Evolutionary conservation across 805 yeast species (phyloP).

Genomic region (Metschnikowia santaceciliae): DNA sequence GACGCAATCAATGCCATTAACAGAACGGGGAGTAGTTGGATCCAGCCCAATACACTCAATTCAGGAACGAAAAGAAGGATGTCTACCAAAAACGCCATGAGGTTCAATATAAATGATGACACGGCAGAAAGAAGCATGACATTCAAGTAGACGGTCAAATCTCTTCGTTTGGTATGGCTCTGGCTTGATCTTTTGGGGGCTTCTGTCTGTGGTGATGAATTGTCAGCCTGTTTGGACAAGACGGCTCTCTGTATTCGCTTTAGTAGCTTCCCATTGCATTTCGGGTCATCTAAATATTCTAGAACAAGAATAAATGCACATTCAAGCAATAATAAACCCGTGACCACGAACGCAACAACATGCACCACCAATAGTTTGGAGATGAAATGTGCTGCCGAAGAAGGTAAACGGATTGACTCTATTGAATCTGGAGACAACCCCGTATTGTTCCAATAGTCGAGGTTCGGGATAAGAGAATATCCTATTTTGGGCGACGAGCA

Average conservation of each 20-base stretch:
- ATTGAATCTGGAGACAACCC: background rate
- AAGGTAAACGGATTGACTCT: constrained; percentile 32
- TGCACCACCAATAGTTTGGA: constrained; percentile 42
- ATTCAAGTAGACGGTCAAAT: constrained; percentile 37
- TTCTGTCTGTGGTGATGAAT: background rate
- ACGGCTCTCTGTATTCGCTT: background rate
- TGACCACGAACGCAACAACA: constrained; percentile 34
- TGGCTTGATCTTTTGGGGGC: background rate
- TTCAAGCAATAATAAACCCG: constrained; percentile 16
- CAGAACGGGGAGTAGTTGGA: constrained; percentile 64
- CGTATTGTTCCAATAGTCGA: constrained; percentile 1
- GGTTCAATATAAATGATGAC: constrained; percentile 63
- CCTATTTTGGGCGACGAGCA: constrained; percentile 38
- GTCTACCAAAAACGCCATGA: constrained; percentile 79
- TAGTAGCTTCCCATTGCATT: background rate
- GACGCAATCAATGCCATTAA: constrained; percentile 61
- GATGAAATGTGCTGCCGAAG: constrained; percentile 35
- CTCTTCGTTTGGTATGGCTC: constrained; percentile 1
- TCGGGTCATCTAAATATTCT: background rate
- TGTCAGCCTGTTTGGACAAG: background rate
- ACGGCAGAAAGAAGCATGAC: constrained; percentile 55
- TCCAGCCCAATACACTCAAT: constrained; percentile 83
- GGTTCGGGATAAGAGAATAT: constrained; percentile 21
- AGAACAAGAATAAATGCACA: constrained; percentile 4
- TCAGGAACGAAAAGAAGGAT: constrained; percentile 72